phyloP scores from a whole-genome alignment of 257 asterid species.

The Solanum stenotomum region DNA sequence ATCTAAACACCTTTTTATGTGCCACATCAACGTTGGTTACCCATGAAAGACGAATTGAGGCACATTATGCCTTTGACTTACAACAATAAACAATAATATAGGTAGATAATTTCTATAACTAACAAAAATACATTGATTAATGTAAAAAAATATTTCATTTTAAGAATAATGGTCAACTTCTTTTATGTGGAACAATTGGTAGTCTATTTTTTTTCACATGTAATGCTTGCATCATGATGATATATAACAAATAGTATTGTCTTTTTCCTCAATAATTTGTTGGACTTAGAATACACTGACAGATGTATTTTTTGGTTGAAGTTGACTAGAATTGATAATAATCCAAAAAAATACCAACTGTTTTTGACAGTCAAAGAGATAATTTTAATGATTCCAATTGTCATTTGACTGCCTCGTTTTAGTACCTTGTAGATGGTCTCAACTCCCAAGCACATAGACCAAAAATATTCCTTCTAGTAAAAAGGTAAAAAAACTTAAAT shows the following conservation, averaged over 20 bases:
- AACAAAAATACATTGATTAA: not conserved
- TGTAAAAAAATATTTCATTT: not conserved
- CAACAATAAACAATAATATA: not conserved
- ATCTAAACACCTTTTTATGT: not conserved
- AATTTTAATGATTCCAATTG: not conserved
- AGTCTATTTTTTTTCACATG: not conserved
- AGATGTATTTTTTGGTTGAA: not conserved
- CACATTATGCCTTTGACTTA: not conserved
- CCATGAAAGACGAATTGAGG: not conserved
- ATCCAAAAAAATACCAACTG: not conserved
- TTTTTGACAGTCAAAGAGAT: not conserved
- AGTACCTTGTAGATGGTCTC: not conserved
- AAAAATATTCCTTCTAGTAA: not conserved
- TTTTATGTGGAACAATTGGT: no score
- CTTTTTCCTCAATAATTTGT: not conserved
- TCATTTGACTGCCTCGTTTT: not conserved
- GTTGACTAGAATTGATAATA: not conserved
- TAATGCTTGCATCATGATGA: not conserved
- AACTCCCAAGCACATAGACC: not conserved
- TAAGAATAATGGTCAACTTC: not conserved
- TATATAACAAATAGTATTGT: not conserved
- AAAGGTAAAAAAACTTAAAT: not conserved
- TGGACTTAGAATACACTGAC: not conserved
- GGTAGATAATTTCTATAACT: not conserved
- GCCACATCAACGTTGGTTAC: accelerated